These are phyloP conservation scores for Lenzites betulinus DNA, from an alignment of 768 basidiomycete genomes.

Conservation along the genomic window DNA sequence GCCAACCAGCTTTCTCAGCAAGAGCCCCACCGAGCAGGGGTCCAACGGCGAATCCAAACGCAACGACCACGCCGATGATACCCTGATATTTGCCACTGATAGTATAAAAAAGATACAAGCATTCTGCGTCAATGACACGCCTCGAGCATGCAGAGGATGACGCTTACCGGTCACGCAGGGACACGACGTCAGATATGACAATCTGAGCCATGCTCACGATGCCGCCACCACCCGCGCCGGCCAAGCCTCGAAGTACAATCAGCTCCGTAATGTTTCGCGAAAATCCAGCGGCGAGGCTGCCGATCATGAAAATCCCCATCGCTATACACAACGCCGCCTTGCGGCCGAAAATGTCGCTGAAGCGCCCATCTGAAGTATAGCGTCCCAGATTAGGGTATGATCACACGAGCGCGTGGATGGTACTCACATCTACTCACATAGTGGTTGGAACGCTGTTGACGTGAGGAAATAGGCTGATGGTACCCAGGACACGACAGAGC, in stretches of 20 bases:
- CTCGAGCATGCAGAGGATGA: background rate
- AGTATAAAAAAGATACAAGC: background rate
- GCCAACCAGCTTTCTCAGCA: constrained; percentile 63
- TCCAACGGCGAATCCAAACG: constrained; percentile 65
- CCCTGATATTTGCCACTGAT: constrained; percentile 76
- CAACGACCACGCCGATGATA: constrained; percentile 62
- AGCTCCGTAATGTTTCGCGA: constrained; percentile 64
- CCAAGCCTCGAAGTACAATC: constrained; percentile 68
- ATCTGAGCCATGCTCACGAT: constrained; percentile 72
- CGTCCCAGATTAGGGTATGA: constrained; percentile 35
- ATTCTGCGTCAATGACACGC: background rate
- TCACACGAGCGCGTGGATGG: constrained; percentile 28
- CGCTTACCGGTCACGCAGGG: constrained; percentile 60
- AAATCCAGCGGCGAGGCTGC: constrained; percentile 67
- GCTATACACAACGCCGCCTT: constrained; percentile 59
- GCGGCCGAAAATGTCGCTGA: constrained; percentile 69
- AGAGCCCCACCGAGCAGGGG: constrained; percentile 70
- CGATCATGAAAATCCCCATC: constrained; percentile 65
- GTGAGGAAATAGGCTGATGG: constrained; percentile 73
- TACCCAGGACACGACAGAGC: constrained; percentile 68
- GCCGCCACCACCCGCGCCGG: constrained; percentile 72
- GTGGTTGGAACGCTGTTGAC: constrained; percentile 61
- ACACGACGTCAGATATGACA: constrained; percentile 72
- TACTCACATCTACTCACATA: constrained; percentile 34
- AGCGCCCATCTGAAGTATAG: constrained; percentile 47